Percentiles rank a stretch among this genome's conserved stretches.
phyloP scores from a whole-genome alignment of 352 stramenopile species.

The Elongisporangium prolatum region DNA sequence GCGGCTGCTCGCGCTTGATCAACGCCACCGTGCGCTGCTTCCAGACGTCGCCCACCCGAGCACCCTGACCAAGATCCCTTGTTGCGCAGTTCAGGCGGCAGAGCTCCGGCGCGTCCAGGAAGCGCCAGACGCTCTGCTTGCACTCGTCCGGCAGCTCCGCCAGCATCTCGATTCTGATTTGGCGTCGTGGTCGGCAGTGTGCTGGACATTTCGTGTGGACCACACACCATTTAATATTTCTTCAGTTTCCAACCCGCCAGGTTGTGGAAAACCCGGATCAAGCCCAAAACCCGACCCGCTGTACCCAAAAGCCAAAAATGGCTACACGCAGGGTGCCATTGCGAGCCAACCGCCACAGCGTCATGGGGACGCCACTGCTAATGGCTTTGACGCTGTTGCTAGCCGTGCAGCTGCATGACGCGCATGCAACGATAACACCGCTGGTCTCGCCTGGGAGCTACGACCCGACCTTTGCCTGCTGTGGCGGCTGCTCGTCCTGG shows the following conservation, averaged over 20 bases:
- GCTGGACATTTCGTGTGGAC: not conserved
- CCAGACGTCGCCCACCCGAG: conserved; percentile 35
- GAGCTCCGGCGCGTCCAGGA: conserved; percentile 42
- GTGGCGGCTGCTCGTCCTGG: conserved; percentile 59
- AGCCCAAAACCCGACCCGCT: not conserved
- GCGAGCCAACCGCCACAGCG: not conserved
- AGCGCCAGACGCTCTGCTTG: conserved; percentile 56
- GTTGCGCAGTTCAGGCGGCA: conserved; percentile 41
- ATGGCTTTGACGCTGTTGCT: not conserved
- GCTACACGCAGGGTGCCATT: not conserved
- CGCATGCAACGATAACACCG: not conserved
- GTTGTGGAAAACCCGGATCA: not conserved
- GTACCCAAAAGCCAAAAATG: not conserved
- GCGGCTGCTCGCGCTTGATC: conserved; percentile 16
- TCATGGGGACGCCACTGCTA: not conserved
- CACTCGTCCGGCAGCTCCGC: conserved; percentile 49
- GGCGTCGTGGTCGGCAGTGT: not conserved
- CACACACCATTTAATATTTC: not conserved
- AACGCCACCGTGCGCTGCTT: conserved; percentile 21
- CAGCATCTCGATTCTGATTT: conserved; percentile 20
- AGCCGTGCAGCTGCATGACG: not conserved
- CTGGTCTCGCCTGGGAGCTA: conserved; percentile 13
- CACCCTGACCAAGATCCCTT: conserved; percentile 22
- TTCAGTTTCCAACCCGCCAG: not conserved
- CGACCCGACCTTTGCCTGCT: conserved; percentile 61